Conservation (phyloP, 2,329 filamentous ascomycete species). For the Coleophoma eucalyptorum region DNA sequence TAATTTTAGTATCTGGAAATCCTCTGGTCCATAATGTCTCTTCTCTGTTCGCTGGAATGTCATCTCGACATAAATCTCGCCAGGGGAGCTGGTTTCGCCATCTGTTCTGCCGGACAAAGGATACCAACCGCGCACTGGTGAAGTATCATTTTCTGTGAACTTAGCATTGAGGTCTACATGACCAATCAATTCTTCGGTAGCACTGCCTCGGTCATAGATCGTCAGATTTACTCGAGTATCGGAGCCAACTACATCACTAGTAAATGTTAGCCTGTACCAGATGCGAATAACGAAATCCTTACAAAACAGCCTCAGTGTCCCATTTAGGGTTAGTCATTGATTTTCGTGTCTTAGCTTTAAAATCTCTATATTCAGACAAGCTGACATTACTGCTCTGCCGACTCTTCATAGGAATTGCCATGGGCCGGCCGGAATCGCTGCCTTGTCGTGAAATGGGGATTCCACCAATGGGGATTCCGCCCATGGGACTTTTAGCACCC, state of each 20-base stretch:
- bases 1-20: conserved; percentile 93
- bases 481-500: conserved; percentile 44
- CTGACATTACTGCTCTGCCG: conserved; percentile 96
- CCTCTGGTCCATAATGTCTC: conserved; percentile 88
- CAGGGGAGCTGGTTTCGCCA: conserved; percentile 70
- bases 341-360: conserved; percentile 50
- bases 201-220: conserved; percentile 78
- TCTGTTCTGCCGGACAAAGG: conserved; percentile 72
- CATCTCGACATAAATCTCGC: conserved; percentile 86
- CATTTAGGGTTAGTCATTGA: conserved; percentile 83
- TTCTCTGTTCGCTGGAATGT: conserved; percentile 83
- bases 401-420: conserved; percentile 94
- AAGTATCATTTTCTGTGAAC: conserved; percentile 60
- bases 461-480: conserved; percentile 39
- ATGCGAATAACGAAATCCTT: conserved; percentile 36
- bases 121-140: conserved; percentile 81
- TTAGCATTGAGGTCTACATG: conserved; percentile 80
- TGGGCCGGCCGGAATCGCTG: conserved; percentile 78
- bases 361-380: conserved; percentile 58
- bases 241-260: conserved; percentile 86
- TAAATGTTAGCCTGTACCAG: too few species aligned
- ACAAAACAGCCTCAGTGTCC: conserved; percentile 96
- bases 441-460: conserved; percentile 65
- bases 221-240: conserved; percentile 90
- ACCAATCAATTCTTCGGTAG: conserved; percentile 86